Evolutionary conservation across 768 basidiomycete species (phyloP), one percentile per base, ranked within the genome.

Genomic region (Pholiota conissans): DNA sequence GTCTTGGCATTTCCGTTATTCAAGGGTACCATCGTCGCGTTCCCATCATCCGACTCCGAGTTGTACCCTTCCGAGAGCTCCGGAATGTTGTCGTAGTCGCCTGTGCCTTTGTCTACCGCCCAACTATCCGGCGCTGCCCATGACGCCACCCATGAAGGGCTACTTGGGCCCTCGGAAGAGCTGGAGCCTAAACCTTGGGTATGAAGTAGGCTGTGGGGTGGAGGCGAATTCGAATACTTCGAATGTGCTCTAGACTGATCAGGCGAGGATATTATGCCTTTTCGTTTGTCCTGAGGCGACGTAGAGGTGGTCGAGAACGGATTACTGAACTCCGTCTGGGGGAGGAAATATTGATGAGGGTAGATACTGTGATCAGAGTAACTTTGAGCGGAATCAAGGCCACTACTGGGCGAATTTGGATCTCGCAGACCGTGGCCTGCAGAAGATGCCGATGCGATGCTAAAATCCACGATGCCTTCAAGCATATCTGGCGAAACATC

Each of bases 61-160:
- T 61, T 57, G 13, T 50, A 27, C 10, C 49, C 30, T 50, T 58
- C 48, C 14, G 53, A 56, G 7, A 55, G 27, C 18, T 61, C 60
- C 11, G 40, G 52, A 8, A 59, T 52, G 52, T 56, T 57, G 49
- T 56, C 51, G 47, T 28, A 58, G 54, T 56, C 61, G 13, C 56
- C 61, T 18, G 40, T 53, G 51, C 59, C 60, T 54, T 77, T 79
- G 47, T 82, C 81, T 13, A 90, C 86, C 1, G 79, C 86, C 90
- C 91, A 92, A 55, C 89, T 90, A 65, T 91, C 83, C 1, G 91
- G 91, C 5, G 91, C 75, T 2, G 71, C 81, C 91, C 91, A 93
- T 20, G 71, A 68, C 32, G 6, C n/a, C n/a, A n/a, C n/a, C n/a
- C n/a, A n/a, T n/a, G n/a, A n/a, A n/a, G 75, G 65, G 61, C 74